Evolutionary conservation across 2,329 filamentous ascomycete genomes (phyloP), one percentile per base, ranked within the genome.

Genomic region (Knufia petricola): DNA sequence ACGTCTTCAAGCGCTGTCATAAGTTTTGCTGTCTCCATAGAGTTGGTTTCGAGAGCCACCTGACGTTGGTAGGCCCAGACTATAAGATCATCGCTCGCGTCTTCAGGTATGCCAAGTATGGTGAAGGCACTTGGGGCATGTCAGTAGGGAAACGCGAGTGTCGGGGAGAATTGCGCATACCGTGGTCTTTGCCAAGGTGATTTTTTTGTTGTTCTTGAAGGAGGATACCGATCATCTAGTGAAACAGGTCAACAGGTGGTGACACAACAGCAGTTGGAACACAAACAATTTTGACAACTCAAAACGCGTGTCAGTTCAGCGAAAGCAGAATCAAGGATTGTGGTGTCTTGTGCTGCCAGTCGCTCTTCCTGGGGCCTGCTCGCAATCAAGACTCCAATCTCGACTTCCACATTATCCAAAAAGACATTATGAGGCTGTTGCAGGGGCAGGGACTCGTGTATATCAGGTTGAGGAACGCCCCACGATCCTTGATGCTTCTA

Each of bases 1-100:
- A 86, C 75, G 40, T 73, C 68, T 55, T 75, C 71, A n/a, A 87
- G 67, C 57, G 78, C 82, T 61, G 82, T 75, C 51, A 85, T 72
- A 60, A 85, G 85, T 59, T 79, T 78, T 1, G 79, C 64, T 15
- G 68, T 66, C 51, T 77, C 75, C 17, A 58, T 54, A 17, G 73
- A 70, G 20, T 77, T 69, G 20, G 4, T 30, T 15, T 37, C 32
- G 32, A 46, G 23, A 13, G 28, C 28, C 21, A 36, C 37, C 19
- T 46, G 43, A n/a, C 43, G 43, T 38, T 37, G 43, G 59, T 78
- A 85, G 3, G 79, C 77, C 61, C 79, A 83, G 23, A 72, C 65
- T 15, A 87, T 65, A n/a, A 81, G 64, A 1, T 66, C 59, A 58
- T 84, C 78, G 3, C 76, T 72, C 62, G 85, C 84, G 58, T 83